Percentiles rank a stretch among this genome's conserved stretches.
Evolutionary conservation across 768 basidiomycete genomes (phyloP).

Genomic region (Lentinus tigrinus): DNA sequence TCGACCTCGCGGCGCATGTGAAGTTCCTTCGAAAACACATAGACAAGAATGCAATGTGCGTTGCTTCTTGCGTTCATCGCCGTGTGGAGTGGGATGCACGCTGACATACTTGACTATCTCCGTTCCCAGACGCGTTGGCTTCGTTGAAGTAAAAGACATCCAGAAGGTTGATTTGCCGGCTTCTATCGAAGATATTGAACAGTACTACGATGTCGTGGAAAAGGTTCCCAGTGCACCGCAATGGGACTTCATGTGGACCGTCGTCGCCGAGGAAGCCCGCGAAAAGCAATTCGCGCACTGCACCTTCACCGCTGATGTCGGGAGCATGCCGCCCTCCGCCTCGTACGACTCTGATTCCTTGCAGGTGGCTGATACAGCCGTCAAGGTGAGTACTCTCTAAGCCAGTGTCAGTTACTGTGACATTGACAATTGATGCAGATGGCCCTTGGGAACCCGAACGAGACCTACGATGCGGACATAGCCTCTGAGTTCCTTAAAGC

Average conservation of each 20-base stretch:
- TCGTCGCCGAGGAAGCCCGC: slow-evolving; percentile 68
- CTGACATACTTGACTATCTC: neutral
- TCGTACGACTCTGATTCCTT: slow-evolving; percentile 38
- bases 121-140: slow-evolving; percentile 58
- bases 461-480: slow-evolving; percentile 59
- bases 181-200: slow-evolving; percentile 43
- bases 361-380: slow-evolving; percentile 60
- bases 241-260: slow-evolving; percentile 79
- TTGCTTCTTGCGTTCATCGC: slow-evolving; percentile 15
- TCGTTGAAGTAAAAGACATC: slow-evolving; percentile 44
- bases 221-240: slow-evolving; percentile 39
- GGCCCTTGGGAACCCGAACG: slow-evolving; percentile 71
- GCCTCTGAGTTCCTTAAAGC: slow-evolving; percentile 57
- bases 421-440: slow-evolving; percentile 46
- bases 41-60: slow-evolving; percentile 86
- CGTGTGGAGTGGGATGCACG: slow-evolving; percentile 15
- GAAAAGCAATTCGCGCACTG: slow-evolving; percentile 65
- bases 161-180: slow-evolving; percentile 38
- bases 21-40: slow-evolving; percentile 78
- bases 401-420: neutral
- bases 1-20: slow-evolving; percentile 79
- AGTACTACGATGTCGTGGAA: slow-evolving; percentile 52
- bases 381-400: slow-evolving; percentile 53
- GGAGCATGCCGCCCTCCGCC: slow-evolving; percentile 34
- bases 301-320: slow-evolving; percentile 47